phyloP scores from a whole-genome alignment of 345 rosid genomes.

The Gossypium mustelinum region DNA sequence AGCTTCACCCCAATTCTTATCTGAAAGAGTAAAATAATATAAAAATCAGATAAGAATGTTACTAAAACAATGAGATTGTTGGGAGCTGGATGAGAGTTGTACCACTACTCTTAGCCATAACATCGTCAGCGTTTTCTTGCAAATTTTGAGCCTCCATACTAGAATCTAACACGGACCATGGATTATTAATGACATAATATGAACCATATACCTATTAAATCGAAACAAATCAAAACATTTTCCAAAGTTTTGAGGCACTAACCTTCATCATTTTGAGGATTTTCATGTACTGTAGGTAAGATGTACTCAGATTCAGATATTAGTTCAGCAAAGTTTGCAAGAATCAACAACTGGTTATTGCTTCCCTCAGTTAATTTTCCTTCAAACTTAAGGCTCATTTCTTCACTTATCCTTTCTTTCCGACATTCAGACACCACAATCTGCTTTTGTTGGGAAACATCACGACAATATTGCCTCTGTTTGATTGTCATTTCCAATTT shows the following conservation, averaged over 20 bases:
- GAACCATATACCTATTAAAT: neutral
- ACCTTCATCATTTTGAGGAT: neutral
- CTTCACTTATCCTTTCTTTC: neutral
- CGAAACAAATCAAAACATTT: neutral
- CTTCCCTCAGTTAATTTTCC: neutral
- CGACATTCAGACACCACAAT: neutral
- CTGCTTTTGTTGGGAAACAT: slow-evolving; percentile 15
- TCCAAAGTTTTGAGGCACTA: neutral
- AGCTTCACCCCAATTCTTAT: neutral
- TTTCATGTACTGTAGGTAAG: neutral
- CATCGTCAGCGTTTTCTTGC: neutral
- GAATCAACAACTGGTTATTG: slow-evolving; percentile 16
- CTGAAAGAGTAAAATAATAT: neutral
- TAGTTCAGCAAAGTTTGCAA: slow-evolving; percentile 24
- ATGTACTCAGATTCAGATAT: slow-evolving; percentile 17
- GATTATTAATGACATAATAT: neutral
- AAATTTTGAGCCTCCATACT: neutral
- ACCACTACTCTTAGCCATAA: neutral
- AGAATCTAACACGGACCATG: neutral
- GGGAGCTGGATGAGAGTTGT: neutral
- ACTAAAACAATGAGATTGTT: neutral
- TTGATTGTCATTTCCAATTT: slow-evolving; percentile 13
- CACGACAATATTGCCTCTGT: slow-evolving; percentile 2
- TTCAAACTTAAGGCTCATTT: neutral
- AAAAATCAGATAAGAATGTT: neutral